phyloP scores from a whole-genome alignment of 768 basidiomycete genomes.

The Candolleomyces eurysporus region DNA sequence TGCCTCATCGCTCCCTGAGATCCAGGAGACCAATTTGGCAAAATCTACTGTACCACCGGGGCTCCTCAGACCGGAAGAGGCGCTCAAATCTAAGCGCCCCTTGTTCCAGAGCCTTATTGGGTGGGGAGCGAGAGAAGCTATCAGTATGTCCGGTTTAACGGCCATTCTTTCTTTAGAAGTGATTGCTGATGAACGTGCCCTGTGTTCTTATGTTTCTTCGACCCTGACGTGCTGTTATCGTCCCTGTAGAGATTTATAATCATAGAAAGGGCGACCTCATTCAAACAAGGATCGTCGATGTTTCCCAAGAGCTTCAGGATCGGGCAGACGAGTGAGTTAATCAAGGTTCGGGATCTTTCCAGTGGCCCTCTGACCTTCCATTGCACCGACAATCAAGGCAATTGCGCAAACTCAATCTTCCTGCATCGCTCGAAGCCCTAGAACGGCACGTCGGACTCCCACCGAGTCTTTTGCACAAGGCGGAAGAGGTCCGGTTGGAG shows the following conservation, averaged over 20 bases:
- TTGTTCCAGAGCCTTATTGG: slow-evolving; percentile 76
- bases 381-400: slow-evolving; percentile 41
- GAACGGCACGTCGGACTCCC: slow-evolving; percentile 87
- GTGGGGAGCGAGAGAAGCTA: slow-evolving; percentile 86
- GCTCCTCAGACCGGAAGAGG: slow-evolving; percentile 54
- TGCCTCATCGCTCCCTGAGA: slow-evolving; percentile 58
- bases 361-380: neutral
- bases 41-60: slow-evolving; percentile 54
- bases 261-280: slow-evolving; percentile 74
- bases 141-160: slow-evolving; percentile 53
- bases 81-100: slow-evolving; percentile 50
- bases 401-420: slow-evolving; percentile 72
- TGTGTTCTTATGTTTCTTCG: neutral
- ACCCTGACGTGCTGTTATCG: neutral
- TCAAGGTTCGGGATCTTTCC: neutral
- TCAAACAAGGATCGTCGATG: slow-evolving; percentile 60
- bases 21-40: slow-evolving; percentile 67
- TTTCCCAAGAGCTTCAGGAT: slow-evolving; percentile 62
- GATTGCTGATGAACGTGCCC: no score
- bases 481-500: slow-evolving; percentile 78
- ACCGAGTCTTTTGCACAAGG: slow-evolving; percentile 80
- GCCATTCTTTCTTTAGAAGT: no score
- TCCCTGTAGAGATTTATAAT: slow-evolving; percentile 71
- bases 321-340: slow-evolving; percentile 54
- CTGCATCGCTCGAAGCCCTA: slow-evolving; percentile 82